phyloP scores from a whole-genome alignment of 2,329 filamentous ascomycete species.

The Neonectria coccinea region DNA sequence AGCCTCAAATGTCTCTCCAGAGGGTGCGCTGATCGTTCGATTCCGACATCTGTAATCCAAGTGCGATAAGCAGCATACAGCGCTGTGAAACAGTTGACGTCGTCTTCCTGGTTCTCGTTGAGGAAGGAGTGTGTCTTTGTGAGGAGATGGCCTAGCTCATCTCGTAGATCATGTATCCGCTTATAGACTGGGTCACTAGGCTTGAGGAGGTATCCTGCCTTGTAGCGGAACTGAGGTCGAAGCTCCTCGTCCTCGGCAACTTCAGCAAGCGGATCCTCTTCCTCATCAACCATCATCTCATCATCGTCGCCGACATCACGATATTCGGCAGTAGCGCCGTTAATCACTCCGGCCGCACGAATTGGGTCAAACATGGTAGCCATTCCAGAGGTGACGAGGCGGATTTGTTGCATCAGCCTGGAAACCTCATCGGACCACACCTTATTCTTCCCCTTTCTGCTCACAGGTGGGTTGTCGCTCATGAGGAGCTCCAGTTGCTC shows the following conservation, averaged over 20 bases:
- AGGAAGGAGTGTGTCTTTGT: slow-evolving; percentile 89
- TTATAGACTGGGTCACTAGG: slow-evolving; percentile 69
- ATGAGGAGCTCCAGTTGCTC: slow-evolving; percentile 82
- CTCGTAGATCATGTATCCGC: slow-evolving; percentile 83
- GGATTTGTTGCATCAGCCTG: slow-evolving; percentile 85
- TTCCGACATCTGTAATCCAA: slow-evolving; percentile 98
- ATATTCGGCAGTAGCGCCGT: slow-evolving; percentile 59
- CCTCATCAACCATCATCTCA: slow-evolving; percentile 58
- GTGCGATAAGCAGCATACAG: slow-evolving; percentile 92
- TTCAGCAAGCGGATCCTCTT: slow-evolving; percentile 69
- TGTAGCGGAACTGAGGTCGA: slow-evolving; percentile 87
- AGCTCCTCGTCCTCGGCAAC: slow-evolving; percentile 84
- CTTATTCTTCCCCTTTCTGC: slow-evolving; percentile 94
- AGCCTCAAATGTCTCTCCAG: slow-evolving; percentile 88
- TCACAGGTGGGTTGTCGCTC: slow-evolving; percentile 82
- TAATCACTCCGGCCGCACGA: slow-evolving; percentile 69
- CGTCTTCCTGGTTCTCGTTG: slow-evolving; percentile 87
- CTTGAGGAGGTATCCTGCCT: slow-evolving; percentile 84
- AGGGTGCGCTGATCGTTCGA: slow-evolving; percentile 93
- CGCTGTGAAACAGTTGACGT: slow-evolving; percentile 94
- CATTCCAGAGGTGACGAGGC: slow-evolving; percentile 90
- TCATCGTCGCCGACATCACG: slow-evolving; percentile 69
- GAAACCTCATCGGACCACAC: slow-evolving; percentile 99
- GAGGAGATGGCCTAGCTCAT: slow-evolving; percentile 82
- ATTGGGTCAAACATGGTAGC: slow-evolving; percentile 89